Evolutionary conservation across 164 flowering plant genomes (phyloP), one percentile per base, ranked within the genome.

Genomic region (Piper longum): DNA sequence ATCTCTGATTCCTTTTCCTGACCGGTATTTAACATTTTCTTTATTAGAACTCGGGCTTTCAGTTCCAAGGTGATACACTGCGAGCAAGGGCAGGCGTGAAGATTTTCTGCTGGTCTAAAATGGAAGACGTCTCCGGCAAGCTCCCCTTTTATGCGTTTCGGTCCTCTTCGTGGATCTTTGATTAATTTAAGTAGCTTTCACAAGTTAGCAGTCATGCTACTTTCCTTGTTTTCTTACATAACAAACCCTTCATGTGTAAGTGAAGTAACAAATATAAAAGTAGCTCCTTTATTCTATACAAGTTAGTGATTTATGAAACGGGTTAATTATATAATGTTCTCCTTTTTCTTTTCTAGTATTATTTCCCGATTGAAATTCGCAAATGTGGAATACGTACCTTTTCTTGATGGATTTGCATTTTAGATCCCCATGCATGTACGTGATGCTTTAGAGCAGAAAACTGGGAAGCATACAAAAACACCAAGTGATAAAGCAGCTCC

Each of bases 61-160:
- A 16, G 87, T 80, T 59, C 91, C 96, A 64, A 89, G 96, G 96
- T 89, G 91, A 86, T 48, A 48, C 69, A 59, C 63, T 19, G 65
- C 57, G 54, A 65, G 70, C 73, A 62, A 74, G 56, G 8, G 52
- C 52, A 52, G n/a, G 17, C 62, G 19, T 17, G 58, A 60, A 56
- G 41, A 59, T 42, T 39, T 61, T 60, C 42, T 45, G 43, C 44
- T 59, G 52, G 59, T 54, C 18, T 18, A 55, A 71, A 58, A 41
- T 61, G 39, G 57, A 68, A 67, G 60, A 61, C 42, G 62, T 36
- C 11, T 57, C 7, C 36, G 41, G 41, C 41, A 7, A 8, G 41
- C 16, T 8, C 4, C 41, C 41, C 13, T 57, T 41, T 26, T 55
- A 11, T 55, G 13, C 41, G 3, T 57, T 4, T 57, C 8, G 13